Base-by-base conservation (phyloP, 2,329 filamentous ascomycete genomes). In the Botrytis cinerea region DNA sequence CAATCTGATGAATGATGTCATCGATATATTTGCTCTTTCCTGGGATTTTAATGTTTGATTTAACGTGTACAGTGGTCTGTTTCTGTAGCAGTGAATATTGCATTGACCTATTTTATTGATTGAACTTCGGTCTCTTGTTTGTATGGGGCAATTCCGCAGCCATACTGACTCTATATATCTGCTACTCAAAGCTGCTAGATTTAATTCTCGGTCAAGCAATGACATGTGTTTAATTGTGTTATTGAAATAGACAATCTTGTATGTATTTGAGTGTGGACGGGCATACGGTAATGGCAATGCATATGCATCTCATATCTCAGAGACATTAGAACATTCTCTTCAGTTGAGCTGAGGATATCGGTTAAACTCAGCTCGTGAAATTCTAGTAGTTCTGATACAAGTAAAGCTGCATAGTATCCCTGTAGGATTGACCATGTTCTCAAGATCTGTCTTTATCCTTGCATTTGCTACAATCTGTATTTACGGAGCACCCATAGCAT, bases 181-280 rank as follows among this genome's bases (percentile, higher is more conserved):
- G 84, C 86, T 74, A 87, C 87, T 72, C 82, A 76, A 85, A 85
- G 75, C 85, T 85, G 79, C 85, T 81, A 72, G 81, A 86, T 84
- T 89, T 89, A 86, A 97, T 98, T 92, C 98, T 98, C 74, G 96
- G 96, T 38, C 95, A 98, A 22, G 96, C 96, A 75, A 95, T 97
- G 82, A 98, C 98, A 81, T 95, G 92, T 95, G 98, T 98, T 20
- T 7, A 73, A 96, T 95, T 76, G 95, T 90, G 85, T 98, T 99
- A 77, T 96, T 96, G 82, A 95, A 98, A 87, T 98, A 98, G 57
- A 98, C 96, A 78, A 96, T 96, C 96, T 85, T 98, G 96, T 96
- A 99, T 99, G 86, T 98, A 95, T 72, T 91, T 92, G 38, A 98
- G 88, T 76, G 96, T 95, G 6, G 8, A 14, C 16, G 14, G 16